A percentile compares a stretch with the other conserved stretches of the same genome.
Conservation (phyloP, 768 basidiomycete genomes). For the Rhodosporidiobolus odoratus region DNA sequence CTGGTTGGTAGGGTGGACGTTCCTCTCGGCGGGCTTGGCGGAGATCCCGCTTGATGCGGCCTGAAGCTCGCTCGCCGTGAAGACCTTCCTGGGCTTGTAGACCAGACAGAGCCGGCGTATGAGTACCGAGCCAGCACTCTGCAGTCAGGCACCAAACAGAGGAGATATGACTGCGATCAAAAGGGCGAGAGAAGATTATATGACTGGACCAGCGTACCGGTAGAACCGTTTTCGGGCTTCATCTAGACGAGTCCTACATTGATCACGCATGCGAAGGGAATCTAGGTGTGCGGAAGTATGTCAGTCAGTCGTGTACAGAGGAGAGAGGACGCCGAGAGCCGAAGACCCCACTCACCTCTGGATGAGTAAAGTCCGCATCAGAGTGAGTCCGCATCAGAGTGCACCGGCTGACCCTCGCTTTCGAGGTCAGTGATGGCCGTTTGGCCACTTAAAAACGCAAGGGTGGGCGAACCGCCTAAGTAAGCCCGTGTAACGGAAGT, state of each 20-base stretch:
- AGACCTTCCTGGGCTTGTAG: not conserved
- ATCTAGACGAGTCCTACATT: not conserved
- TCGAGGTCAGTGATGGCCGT: not conserved
- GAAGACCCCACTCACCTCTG: not conserved
- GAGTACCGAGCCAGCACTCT: constrained; percentile 1
- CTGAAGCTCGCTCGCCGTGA: not conserved
- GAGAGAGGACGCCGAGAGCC: not conserved
- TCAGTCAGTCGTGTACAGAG: not conserved
- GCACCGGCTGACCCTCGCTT: not conserved
- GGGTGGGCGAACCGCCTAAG: not conserved
- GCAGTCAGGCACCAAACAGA: not conserved
- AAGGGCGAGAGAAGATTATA: not conserved
- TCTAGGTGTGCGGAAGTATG: not conserved
- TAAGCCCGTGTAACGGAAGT: not conserved
- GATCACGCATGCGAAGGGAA: not conserved
- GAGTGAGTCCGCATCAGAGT: not conserved
- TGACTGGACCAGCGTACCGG: not conserved
- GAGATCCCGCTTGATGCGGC: constrained; percentile 1
- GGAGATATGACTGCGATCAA: not conserved
- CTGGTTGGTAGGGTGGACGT: not conserved
- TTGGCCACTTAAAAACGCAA: not conserved
- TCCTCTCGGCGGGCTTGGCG: not conserved
- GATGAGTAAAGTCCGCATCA: not conserved
- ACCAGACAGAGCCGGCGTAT: not conserved
- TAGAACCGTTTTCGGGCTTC: not conserved